Conservation (phyloP, 768 basidiomycete genomes). For the Termitomyces sp. region DNA sequence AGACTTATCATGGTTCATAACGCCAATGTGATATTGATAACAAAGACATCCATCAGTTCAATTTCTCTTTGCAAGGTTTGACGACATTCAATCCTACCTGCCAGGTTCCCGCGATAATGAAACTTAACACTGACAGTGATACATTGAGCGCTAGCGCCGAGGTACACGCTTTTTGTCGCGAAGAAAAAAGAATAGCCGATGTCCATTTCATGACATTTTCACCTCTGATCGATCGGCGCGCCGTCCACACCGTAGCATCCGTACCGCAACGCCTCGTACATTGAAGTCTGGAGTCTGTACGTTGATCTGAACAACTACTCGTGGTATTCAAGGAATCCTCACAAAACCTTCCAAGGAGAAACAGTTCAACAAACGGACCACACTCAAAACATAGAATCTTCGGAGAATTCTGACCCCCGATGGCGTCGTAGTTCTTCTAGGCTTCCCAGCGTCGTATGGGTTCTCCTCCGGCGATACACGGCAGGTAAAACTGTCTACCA, state of each 20-base stretch:
- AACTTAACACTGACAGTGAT: background rate
- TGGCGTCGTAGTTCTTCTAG: conserved; percentile 1
- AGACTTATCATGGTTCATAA: background rate
- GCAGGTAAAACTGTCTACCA: background rate
- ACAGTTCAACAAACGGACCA: background rate
- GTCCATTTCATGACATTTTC: background rate
- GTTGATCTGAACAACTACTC: too few relatives aligned
- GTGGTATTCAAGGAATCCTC: background rate
- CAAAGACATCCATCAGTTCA: background rate
- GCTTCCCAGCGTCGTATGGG: background rate
- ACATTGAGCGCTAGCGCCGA: too few relatives aligned
- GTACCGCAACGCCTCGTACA: background rate
- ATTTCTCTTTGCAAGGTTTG: background rate
- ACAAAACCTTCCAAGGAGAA: background rate
- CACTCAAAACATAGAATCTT: background rate
- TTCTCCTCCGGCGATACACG: background rate
- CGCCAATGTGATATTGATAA: background rate
- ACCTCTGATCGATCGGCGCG: background rate
- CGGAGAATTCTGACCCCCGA: background rate
- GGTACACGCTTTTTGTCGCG: too few relatives aligned
- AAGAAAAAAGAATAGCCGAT: too few relatives aligned
- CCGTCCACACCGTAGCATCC: background rate
- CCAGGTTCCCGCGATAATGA: too few relatives aligned
- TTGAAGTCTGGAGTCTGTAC: background rate
- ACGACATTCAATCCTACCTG: background rate